Evolutionary conservation across 2,329 filamentous ascomycete species (phyloP).

Genomic region (Botryotinia calthae): DNA sequence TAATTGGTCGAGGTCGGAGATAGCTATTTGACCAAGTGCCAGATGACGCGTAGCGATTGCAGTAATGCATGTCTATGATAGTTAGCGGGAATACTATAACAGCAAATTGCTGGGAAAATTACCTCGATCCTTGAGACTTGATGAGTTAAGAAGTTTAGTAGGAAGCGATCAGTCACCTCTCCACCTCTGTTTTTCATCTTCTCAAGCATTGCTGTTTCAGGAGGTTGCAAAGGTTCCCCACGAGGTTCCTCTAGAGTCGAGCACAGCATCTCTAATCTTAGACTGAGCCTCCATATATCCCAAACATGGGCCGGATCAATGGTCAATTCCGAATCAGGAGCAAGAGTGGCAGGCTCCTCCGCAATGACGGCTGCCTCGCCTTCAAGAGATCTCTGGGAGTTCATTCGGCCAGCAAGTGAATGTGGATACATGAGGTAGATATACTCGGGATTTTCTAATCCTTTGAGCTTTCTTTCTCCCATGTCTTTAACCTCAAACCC

Average conservation of each 20-base stretch:
- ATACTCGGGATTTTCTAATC: conserved; percentile 93
- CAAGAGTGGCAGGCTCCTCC: conserved; percentile 55
- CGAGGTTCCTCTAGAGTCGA: conserved; percentile 75
- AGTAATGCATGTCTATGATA: conserved; percentile 70
- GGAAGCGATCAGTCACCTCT: conserved; percentile 82
- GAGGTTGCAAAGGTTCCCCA: conserved; percentile 60
- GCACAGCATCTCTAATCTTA: conserved; percentile 91
- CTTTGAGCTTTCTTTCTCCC: conserved; percentile 92
- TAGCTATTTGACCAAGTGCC: conserved; percentile 62
- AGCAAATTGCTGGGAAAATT: conserved; percentile 36
- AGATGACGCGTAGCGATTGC: conserved; percentile 78
- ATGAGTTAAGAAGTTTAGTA: conserved; percentile 89
- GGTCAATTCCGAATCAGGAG: conserved; percentile 62
- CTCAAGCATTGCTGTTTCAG: conserved; percentile 81
- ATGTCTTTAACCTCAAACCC: conserved; percentile 97
- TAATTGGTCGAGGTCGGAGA: conserved; percentile 66
- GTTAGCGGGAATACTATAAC: conserved; percentile 27
- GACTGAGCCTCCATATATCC: conserved; percentile 83
- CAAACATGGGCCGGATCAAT: conserved; percentile 78
- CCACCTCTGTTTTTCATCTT: conserved; percentile 68
- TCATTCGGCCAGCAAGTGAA: conserved; percentile 75
- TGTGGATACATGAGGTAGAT: conserved; percentile 96
- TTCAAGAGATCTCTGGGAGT: conserved; percentile 51
- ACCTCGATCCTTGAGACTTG: conserved; percentile 96
- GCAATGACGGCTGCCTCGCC: conserved; percentile 44